Evolutionary conservation across 345 rosid genomes (phyloP), one percentile per base, ranked within the genome.

Genomic region (Nasturtium officinale): DNA sequence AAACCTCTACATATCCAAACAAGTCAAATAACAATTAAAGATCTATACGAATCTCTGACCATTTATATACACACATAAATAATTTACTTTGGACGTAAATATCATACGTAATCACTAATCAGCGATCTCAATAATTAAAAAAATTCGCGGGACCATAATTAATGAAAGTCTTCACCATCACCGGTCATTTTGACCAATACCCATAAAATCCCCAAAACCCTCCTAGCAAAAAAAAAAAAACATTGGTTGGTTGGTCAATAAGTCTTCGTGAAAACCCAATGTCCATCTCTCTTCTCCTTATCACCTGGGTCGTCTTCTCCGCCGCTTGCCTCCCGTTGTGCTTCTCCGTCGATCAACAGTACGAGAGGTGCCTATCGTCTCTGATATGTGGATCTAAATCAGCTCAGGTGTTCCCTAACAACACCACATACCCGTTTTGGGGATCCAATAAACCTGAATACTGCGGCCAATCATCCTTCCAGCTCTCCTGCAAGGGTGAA

Each of bases 341-440:
- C n/a, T 66, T 42, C 45, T 71, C 77, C 9, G 53, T 23, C 33
- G 61, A 80, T 18, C 35, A 26, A n/a, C 71, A 40, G 7, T 81
- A 72, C 67, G n/a, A n/a, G 5, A 25, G 40, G 8, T 88, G 94
- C 75, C 5, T 4, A 1, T 11, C 2, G 0, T 43, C 61, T 2
- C 81, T 53, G 33, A 5, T 0, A 3, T 88, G 97, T 32, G 97
- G 88, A 4, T 6, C 9, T 15, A 4, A 5, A 32, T 2, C 50
- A 4, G 2, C 35, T 4, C 35, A 8, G 21, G 1, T 72, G 1
- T 20, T 9, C 16, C 8, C 59, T 0, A 69, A 61, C 61, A 57
- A 40, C 10, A 68, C 53, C 6, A 15, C 68, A 0, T 88, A 87
- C 60, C 97, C 92, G 18, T 89, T 89, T 42, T 86, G 85, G 89